These are phyloP conservation scores for Colletotrichum neosansevieriae DNA, from an alignment of 2,329 filamentous ascomycete species.

Conservation along the genomic window DNA sequence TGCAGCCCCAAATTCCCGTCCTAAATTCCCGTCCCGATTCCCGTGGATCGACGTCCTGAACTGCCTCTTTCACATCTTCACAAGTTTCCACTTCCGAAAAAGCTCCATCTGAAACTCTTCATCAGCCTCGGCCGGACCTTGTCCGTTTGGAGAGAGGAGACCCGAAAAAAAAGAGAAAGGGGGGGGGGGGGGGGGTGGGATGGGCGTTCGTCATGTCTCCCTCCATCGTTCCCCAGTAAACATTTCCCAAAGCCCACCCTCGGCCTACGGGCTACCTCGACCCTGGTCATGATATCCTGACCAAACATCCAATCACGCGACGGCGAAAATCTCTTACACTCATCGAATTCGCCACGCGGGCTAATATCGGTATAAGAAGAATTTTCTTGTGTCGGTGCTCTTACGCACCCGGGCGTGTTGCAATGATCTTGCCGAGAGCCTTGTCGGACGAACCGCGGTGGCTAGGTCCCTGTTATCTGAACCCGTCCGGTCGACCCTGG, in stretches of 20 bases:
- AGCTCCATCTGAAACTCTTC: not conserved
- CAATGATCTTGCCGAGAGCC: no score
- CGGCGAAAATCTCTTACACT: not conserved
- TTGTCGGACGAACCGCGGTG: not conserved
- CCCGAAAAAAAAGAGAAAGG: not conserved
- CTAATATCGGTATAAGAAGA: constrained; percentile 20
- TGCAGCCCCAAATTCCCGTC: constrained; percentile 1
- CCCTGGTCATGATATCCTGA: not conserved
- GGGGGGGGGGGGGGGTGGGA: no score
- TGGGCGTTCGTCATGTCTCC: not conserved
- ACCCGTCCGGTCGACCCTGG: no score
- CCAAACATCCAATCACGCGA: not conserved
- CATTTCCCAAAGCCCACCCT: not conserved
- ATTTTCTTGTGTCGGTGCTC: not conserved
- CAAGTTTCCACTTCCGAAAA: not conserved
- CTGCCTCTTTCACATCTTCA: constrained; percentile 5
- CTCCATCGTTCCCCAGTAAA: constrained; percentile 2
- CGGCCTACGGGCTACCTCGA: not conserved
- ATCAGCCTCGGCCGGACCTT: constrained; percentile 10
- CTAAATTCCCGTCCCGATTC: constrained; percentile 4
- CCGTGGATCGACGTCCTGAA: constrained; percentile 8
- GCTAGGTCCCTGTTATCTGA: no score
- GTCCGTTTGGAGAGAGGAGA: constrained; percentile 11
- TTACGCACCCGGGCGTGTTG: not conserved
- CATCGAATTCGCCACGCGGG: constrained; percentile 13